These are phyloP conservation scores for Penicillium paxilli DNA, from an alignment of 495 filamentous ascomycete species.

Conservation along the genomic window DNA sequence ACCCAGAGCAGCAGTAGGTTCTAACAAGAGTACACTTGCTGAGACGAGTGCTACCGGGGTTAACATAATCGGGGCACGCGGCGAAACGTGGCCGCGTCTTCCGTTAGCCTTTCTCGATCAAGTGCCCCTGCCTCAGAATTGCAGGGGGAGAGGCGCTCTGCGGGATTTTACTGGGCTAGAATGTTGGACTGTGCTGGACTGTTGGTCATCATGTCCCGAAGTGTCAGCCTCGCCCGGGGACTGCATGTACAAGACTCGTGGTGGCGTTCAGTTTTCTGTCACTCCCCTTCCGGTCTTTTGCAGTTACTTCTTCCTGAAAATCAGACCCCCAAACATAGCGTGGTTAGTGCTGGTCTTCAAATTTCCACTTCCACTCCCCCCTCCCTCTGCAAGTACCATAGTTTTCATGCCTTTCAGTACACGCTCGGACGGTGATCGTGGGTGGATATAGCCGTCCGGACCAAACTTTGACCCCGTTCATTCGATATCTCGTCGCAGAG, in stretches of 20 bases:
- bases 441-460: slow-evolving; percentile 14
- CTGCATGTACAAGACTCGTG: slow-evolving; percentile 9
- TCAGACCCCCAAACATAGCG: background rate
- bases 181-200: too few relatives aligned
- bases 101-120: slow-evolving; percentile 21
- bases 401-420: background rate
- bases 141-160: background rate
- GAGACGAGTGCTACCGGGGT: background rate
- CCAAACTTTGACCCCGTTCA: slow-evolving; percentile 8
- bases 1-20: background rate
- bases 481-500: slow-evolving; percentile 12
- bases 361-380: background rate
- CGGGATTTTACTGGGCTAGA: too few relatives aligned
- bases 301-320: slow-evolving; percentile 1
- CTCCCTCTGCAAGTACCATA: too few relatives aligned
- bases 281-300: background rate
- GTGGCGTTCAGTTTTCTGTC: slow-evolving; percentile 7
- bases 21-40: background rate
- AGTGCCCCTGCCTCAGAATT: slow-evolving; percentile 14
- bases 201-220: background rate
- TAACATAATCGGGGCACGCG: background rate
- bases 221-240: slow-evolving; percentile 1
- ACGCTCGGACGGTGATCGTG: slow-evolving; percentile 6
- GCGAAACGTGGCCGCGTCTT: slow-evolving; percentile 11
- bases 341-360: background rate